These are phyloP conservation scores for Tuber aestivum DNA, from an alignment of 495 filamentous ascomycete genomes.

Conservation along the genomic window DNA sequence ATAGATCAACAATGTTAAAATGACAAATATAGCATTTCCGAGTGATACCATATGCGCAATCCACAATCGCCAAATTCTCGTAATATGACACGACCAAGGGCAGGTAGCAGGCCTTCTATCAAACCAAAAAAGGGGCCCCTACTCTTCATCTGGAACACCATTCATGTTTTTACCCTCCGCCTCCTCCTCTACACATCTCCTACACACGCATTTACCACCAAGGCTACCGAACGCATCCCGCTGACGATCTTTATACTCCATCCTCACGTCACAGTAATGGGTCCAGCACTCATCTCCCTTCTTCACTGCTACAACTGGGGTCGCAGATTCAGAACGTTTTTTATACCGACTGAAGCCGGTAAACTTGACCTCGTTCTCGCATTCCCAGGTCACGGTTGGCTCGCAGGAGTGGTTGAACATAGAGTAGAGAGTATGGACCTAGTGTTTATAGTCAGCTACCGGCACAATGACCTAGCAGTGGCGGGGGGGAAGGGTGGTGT, in stretches of 20 bases:
- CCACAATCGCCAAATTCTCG: not conserved
- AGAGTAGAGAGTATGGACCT: constrained; percentile 67
- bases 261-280: constrained; percentile 85
- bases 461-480: constrained; percentile 59
- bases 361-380: constrained; percentile 78
- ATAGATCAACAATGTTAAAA: not conserved
- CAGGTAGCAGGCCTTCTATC: not conserved
- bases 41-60: not conserved
- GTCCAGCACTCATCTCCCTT: constrained; percentile 79
- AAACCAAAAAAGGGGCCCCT: not conserved
- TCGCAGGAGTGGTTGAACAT: constrained; percentile 90
- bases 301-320: constrained; percentile 55
- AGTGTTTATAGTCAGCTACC: constrained; percentile 44
- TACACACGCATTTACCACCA: constrained; percentile 78
- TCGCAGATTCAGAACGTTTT: constrained; percentile 44
- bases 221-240: constrained; percentile 83
- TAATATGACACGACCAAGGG: not conserved
- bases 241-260: constrained; percentile 70
- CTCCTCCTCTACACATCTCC: constrained; percentile 59
- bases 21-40: not conserved
- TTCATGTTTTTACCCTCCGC: constrained; percentile 12
- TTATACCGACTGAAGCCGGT: constrained; percentile 46
- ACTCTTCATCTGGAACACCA: not conserved
- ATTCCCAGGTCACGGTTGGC: constrained; percentile 91
- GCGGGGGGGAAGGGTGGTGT: constrained; percentile 50